A percentile compares a stretch with the other conserved stretches of the same genome.
Conservation (phyloP, 495 filamentous ascomycete genomes). For the Aspergillus bertholletiae region DNA sequence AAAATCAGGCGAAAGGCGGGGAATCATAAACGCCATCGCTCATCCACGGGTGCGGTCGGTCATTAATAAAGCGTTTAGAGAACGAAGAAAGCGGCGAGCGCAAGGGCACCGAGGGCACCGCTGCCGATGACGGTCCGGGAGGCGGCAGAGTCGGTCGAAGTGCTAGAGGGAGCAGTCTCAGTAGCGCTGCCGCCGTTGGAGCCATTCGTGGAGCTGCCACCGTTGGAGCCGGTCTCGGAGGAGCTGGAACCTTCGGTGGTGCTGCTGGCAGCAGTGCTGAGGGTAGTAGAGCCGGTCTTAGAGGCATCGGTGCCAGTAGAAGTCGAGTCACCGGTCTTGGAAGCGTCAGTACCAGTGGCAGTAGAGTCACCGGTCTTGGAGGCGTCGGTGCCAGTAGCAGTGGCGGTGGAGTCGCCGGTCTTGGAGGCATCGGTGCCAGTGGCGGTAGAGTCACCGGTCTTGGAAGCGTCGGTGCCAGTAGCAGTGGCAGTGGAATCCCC, state of each 20-base stretch:
- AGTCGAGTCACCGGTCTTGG: not conserved
- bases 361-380: constrained; percentile 7
- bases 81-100: constrained; percentile 39
- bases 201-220: constrained; percentile 9
- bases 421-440: constrained; percentile 9
- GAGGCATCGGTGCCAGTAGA: not conserved
- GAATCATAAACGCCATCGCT: constrained; percentile 3
- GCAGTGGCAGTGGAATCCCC: constrained; percentile 12
- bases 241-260: constrained; percentile 2
- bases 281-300: constrained; percentile 4
- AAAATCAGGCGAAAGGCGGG: not conserved
- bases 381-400: constrained; percentile 6
- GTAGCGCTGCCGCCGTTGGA: constrained; percentile 9
- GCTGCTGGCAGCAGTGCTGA: constrained; percentile 5
- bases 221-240: constrained; percentile 9
- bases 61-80: constrained; percentile 25
- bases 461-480: constrained; percentile 9
- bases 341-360: not conserved
- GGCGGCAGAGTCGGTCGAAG: constrained; percentile 28
- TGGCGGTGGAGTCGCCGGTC: constrained; percentile 2
- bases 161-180: constrained; percentile 14
- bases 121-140: constrained; percentile 33
- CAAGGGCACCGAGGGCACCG: constrained; percentile 35
- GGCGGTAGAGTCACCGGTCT: constrained; percentile 7
- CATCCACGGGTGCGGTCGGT: not conserved